These are phyloP conservation scores for Xylaria telfairii DNA, from an alignment of 495 filamentous ascomycete species.

Conservation along the genomic window DNA sequence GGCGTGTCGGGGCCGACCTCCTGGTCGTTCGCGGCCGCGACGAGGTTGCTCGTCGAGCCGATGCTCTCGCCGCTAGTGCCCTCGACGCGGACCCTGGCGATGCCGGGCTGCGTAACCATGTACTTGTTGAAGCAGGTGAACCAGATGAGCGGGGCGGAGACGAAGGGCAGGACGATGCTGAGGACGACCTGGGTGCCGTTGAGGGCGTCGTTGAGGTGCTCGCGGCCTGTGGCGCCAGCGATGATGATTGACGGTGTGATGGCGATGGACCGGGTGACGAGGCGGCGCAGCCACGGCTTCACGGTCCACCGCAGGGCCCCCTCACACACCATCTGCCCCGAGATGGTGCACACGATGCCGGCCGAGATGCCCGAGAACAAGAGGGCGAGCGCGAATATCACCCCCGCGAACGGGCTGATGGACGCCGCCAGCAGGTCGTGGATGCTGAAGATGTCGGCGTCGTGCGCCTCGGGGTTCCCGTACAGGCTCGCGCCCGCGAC, in stretches of 20 bases:
- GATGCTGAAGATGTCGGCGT: conserved; percentile 82
- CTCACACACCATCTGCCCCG: conserved; percentile 83
- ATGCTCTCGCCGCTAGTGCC: conserved; percentile 28
- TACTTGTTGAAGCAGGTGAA: conserved; percentile 83
- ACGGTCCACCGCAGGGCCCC: conserved; percentile 76
- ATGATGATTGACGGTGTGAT: conserved; percentile 85
- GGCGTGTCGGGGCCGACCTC: conserved; percentile 29
- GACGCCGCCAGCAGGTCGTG: conserved; percentile 73
- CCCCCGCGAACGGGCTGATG: conserved; percentile 73
- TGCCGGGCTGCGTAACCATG: conserved; percentile 69
- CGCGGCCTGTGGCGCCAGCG: conserved; percentile 74
- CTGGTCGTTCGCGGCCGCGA: conserved; percentile 16
- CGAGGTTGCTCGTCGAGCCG: conserved; percentile 26
- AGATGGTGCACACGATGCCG: conserved; percentile 83
- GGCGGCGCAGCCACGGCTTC: conserved; percentile 72
- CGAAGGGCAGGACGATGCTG: conserved; percentile 80
- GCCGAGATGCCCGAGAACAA: conserved; percentile 79
- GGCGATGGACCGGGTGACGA: conserved; percentile 74
- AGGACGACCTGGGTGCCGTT: conserved; percentile 82
- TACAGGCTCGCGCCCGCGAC: conserved; percentile 83
- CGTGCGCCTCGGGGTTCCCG: conserved; percentile 58
- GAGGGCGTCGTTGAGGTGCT: conserved; percentile 74
- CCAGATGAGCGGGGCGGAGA: conserved; percentile 82
- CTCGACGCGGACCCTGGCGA: conserved; percentile 43
- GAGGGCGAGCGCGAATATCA: conserved; percentile 78